Base-by-base conservation (phyloP, 2,329 filamentous ascomycete species). In the Colletotrichum sp. region DNA sequence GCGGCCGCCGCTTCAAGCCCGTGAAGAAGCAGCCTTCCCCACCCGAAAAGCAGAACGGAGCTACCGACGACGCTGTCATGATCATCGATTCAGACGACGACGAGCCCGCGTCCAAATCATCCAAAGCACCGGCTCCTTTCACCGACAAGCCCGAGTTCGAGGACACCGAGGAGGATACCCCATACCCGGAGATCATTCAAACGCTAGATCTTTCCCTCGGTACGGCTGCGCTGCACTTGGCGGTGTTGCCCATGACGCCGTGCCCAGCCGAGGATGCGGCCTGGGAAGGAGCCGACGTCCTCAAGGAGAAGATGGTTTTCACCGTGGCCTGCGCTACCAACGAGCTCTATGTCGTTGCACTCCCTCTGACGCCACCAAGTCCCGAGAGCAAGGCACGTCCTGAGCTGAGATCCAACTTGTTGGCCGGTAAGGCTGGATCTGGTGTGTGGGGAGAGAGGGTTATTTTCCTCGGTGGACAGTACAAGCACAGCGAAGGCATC, bases 41-140 rank as follows among this genome's bases (percentile, higher is more conserved):
- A 63, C 76, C 80, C 74, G 84, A 85, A 74, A 91, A 90, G 77
- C 85, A 87, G 63, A 93, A 92, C 78, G 91, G 91, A 15, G 78
- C 84, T 0, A 80, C 82, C 5, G 87, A 88, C 21, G 90, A 92
- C 79, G 85, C 88, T 6, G 86, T 93, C 32, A 92, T 93, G 88
- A 87, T 92, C 18, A 88, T 93, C 70, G 92, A 93, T 79, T 93
- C 90, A 2, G 92, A 93, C 78, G 90, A 92, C 9, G 91, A 93
- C 34, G 87, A 87, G 32, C 80, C 84, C 3, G 78, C 85, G 3
- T 75, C 84, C 21, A 84, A 86, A 67, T 78, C 83, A 26, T 75
- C 66, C 79, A 83, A 77, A 16, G 64, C 57, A 65, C 77, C 77
- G 59, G 64, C 79, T 43, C 78, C 79, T 26, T 86, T 84, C 72